Evolutionary conservation across 1,284 basidiomycete genomes (phyloP), one percentile per base, ranked within the genome.

Genomic region (Ceratobasidium sp.): DNA sequence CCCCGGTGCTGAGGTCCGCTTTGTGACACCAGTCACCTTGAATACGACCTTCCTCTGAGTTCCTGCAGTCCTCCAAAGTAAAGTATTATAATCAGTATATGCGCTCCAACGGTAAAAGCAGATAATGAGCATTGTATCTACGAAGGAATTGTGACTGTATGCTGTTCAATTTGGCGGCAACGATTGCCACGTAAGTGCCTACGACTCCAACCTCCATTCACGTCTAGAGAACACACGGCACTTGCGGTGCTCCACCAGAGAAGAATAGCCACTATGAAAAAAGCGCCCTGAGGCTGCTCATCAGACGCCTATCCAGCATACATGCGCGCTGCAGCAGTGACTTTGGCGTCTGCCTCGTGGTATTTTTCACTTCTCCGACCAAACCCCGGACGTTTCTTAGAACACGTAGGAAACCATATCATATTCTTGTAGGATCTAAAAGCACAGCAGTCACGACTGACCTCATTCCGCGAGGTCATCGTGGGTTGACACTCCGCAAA

Each of bases 381-480:
- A 23, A 9, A 18, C 15, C 15, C 44, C 40, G 40, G 61, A 44
- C 61, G 61, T 40, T 44, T 10, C 33, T 18, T n/a, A 64, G 61
- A 64, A 64, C 61, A 20, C 40, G 61, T 44, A 42, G 61, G 61
- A 44, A 40, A n/a, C 1, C 23, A 33, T 44, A 42, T 64, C 39
- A 42, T 7, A 64, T 42, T 44, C 39, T n/a, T n/a, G n/a, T n/a
- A n/a, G n/a, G n/a, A n/a, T n/a, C n/a, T n/a, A n/a, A 44, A 12
- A 44, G 61, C 61, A 64, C 61, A 64, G 61, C 39, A 40, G 5
- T 44, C 39, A 20, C 61, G 39, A 42, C 40, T 64, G 61, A 64
- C 39, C 12, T 64, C 61, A 64, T 64, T 33, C 39, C 20, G 20
- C 61, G 4, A 42, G 40, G 40, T 4, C 40, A 7, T 64, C 60